Percentiles rank a stretch among this genome's conserved stretches.
These are phyloP conservation scores for Capsicum chinense DNA, from an alignment of 257 asterid genomes.

Conservation along the genomic window DNA sequence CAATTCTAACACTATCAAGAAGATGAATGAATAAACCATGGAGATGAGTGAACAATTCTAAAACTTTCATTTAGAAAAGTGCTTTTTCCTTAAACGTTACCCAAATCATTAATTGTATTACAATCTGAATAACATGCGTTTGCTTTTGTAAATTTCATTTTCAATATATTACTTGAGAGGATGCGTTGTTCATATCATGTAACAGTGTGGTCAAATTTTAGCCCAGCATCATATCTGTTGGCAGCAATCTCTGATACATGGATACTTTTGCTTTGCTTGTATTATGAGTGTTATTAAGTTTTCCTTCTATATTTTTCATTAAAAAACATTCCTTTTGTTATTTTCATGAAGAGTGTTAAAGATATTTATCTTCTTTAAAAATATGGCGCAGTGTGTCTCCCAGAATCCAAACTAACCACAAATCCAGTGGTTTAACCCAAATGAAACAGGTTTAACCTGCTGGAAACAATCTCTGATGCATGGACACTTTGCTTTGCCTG, in stretches of 20 bases:
- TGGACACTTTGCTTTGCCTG: not conserved
- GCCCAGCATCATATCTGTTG: not conserved
- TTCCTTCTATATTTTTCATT: not conserved
- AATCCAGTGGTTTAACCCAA: not conserved
- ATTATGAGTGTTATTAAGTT: not conserved
- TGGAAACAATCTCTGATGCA: slow-evolving; percentile 9
- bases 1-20: not conserved
- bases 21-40: not conserved
- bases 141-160: not conserved
- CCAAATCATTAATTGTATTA: not conserved
- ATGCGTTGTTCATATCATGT: not conserved
- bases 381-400: not conserved
- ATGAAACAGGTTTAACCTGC: slow-evolving; percentile 22
- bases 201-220: not conserved
- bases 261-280: not conserved
- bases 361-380: not conserved
- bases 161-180: slow-evolving; percentile 5
- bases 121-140: not conserved
- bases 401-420: slow-evolving; percentile 16
- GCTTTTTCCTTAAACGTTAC: not conserved
- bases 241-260: not conserved
- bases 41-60: not conserved
- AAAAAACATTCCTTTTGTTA: not conserved
- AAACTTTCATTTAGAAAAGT: not conserved
- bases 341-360: not conserved